Evolutionary conservation across 2,329 filamentous ascomycete species (phyloP).

Genomic region (Penicillium sp.): DNA sequence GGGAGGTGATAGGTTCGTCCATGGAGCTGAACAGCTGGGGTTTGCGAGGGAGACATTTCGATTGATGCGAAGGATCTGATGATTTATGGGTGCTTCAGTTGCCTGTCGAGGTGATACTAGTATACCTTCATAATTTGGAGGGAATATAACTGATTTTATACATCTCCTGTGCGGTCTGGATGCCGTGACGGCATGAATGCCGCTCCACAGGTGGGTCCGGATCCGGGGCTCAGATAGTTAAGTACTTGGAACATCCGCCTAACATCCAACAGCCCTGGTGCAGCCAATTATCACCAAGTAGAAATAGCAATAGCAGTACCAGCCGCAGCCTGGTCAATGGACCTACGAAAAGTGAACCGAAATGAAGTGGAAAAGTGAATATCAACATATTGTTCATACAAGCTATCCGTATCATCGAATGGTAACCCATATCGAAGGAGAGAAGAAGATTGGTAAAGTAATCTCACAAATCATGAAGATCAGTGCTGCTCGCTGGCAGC

Average conservation of each 20-base stretch:
- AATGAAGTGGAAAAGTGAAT: neutral
- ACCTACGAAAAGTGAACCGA: neutral
- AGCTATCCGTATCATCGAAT: constrained; percentile 20
- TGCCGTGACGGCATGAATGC: constrained; percentile 3
- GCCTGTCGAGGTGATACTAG: too few species aligned
- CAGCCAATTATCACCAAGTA: neutral
- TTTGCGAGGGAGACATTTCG: neutral
- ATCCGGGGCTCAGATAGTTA: too few species aligned
- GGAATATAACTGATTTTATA: neutral
- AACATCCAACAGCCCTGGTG: too few species aligned
- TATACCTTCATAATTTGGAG: too few species aligned
- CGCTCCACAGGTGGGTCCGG: neutral
- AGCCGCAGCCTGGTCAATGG: too few species aligned
- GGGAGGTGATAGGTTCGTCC: constrained; percentile 24
- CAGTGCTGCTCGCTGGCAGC: constrained; percentile 3
- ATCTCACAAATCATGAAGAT: constrained; percentile 24
- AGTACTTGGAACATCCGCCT: neutral
- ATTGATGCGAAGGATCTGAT: too few species aligned
- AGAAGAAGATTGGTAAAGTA: constrained; percentile 18
- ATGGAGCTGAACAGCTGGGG: neutral
- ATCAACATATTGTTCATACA: constrained; percentile 28
- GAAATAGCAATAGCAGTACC: neutral
- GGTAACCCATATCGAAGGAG: constrained; percentile 21
- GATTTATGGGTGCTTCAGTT: too few species aligned
- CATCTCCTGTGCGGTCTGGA: neutral